Base-by-base conservation (phyloP, 768 basidiomycete genomes). In the Cystofilobasidium capitatum region DNA sequence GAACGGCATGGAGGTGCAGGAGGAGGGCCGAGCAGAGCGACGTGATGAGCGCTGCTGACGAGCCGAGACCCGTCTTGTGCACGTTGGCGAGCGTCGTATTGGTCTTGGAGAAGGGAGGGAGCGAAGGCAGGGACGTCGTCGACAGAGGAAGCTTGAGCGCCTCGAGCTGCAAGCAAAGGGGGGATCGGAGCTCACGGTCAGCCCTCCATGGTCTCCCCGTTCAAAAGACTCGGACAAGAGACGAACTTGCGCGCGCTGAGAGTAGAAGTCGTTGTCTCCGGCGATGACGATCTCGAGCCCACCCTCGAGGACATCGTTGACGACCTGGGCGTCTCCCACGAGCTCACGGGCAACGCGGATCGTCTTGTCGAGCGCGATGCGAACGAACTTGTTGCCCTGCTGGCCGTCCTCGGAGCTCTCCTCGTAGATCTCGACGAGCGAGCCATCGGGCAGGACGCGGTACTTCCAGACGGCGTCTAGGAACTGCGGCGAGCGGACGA, bases 31-130 rank as follows among this genome's bases (percentile, higher is more conserved):
- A 86, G 60, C 91, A 88, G 68, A 98, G 84, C 51, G 94, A 94
- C 2, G 96, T 97, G 76, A 97, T 96, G 70, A 99, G 83, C 0
- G 96, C 91, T 7, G 96, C 96, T 3, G 92, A 96, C 8, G 93
- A 97, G 45, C 96, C 96, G 58, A 98, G 84, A 12, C 96, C 96
- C 0, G 96, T 98, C 79, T 99, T 99, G 82, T 97, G 92, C n/a
- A 94, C 93, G 59, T 89, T 79, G 0, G 82, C 78, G 42, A 99
- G 80, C 0, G 77, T 78, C 58, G 87, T 86, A 65, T 85, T 83
- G 20, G 88, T 86, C 31, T 82, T 80, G 37, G 79, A 81, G 79
- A 98, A 97, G 0, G 89, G 88, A 3, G 84, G 79, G n/a, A 97
- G 83, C 58, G 81, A 79, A 1, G 80, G 75, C 35, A 96, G 82